phyloP scores from a whole-genome alignment of 106 monocot genomes.

The Acanthochlamys bracteata region DNA sequence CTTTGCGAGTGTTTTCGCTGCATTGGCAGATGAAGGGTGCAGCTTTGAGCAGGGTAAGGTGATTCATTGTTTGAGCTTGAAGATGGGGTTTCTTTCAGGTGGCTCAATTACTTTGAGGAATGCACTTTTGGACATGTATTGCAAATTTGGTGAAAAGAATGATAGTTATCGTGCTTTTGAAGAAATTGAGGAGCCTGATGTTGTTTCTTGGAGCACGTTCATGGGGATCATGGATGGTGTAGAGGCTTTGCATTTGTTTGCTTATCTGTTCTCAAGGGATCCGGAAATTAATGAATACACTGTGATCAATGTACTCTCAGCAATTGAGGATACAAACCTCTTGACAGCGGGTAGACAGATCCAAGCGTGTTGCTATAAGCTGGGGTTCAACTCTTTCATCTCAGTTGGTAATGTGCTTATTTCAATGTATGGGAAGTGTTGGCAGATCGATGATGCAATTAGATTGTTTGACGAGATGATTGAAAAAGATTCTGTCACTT shows the following conservation, averaged over 20 bases:
- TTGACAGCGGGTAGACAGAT: slow-evolving; percentile 3
- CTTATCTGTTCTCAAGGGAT: neutral
- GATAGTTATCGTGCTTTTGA: slow-evolving; percentile 1
- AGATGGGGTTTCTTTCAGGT: neutral
- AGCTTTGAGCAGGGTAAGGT: neutral
- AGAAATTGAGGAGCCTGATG: slow-evolving; percentile 5
- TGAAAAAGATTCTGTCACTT: slow-evolving; percentile 3
- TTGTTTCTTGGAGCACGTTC: slow-evolving; percentile 10
- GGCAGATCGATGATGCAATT: slow-evolving; percentile 2
- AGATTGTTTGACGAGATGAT: slow-evolving; percentile 2
- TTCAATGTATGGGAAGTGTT: slow-evolving; percentile 9
- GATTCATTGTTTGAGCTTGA: slow-evolving; percentile 9
- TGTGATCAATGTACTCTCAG: slow-evolving; percentile 8
- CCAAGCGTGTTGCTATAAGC: slow-evolving; percentile 10
- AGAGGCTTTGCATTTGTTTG: slow-evolving; percentile 4
- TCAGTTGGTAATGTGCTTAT: slow-evolving; percentile 1
- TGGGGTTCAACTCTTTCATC: neutral
- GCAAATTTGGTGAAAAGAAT: slow-evolving; percentile 3
- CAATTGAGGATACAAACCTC: neutral
- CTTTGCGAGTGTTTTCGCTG: slow-evolving; percentile 4
- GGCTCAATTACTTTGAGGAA: slow-evolving; percentile 1
- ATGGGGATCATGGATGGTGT: neutral
- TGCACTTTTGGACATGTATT: slow-evolving; percentile 13
- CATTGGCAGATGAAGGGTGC: neutral
- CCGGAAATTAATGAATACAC: slow-evolving; percentile 7